Evolutionary conservation across 1,284 basidiomycete species (phyloP), one percentile per base, ranked within the genome.

Genomic region (Leccinum angustisporum): DNA sequence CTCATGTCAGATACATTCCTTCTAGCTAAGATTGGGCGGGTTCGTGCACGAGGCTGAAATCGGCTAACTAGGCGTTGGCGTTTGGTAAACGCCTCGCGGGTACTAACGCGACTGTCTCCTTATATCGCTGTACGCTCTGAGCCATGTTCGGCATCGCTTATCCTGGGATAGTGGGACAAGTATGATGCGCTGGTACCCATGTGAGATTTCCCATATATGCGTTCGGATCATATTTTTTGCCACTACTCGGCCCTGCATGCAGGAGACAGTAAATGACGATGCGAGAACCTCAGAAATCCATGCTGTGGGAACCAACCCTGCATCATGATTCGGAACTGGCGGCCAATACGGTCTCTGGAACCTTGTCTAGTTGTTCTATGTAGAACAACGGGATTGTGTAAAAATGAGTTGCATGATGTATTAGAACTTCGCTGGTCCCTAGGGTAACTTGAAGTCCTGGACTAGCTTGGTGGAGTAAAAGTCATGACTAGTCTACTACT

Each of bases 1-100:
- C 68, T 27, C 25, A 46, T 72, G 66, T 52, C 30, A 16, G 43
- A 14, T 61, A 27, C 50, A 63, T 65, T 72, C 21, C 64, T 57
- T 56, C 5, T 33, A 10, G 13, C 51, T 43, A 33, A 58, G 14
- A 52, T 46, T 34, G 38, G 57, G 57, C 3, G 52, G 43, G 43
- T 38, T 46, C 54, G 50, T 33, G 36, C 43, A 60, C 54, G 51
- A 56, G 36, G 31, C 27, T 36, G 40, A 38, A 27, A 27, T n/a
- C n/a, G 54, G 36, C 4, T 16, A 2, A 2, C 18, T 6, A 18
- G 34, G 7, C 5, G 27, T 63, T 63, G n/a, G n/a, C n/a, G n/a
- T n/a, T n/a, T 57, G 53, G 43, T 58, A 53, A 65, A 61, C 34
- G 46, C 14, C 40, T 64, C 52, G 59, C 52, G 56, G 61, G 51